A percentile compares a stretch with the other conserved stretches of the same genome.
Evolutionary conservation across 1,284 basidiomycete genomes (phyloP).

Genomic region (Boletus semigastroideus): DNA sequence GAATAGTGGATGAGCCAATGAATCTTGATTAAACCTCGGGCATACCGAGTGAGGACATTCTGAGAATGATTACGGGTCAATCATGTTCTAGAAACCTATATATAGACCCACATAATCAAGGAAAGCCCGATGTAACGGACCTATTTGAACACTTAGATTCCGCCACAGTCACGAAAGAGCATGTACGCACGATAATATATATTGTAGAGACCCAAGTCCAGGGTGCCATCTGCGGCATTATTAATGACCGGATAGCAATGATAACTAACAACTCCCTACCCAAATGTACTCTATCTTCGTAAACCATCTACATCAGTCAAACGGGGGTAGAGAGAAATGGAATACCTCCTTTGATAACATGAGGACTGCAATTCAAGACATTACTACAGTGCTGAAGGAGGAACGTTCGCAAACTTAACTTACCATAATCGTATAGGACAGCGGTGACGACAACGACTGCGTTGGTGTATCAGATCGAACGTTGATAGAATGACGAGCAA

Average conservation of each 20-base stretch:
- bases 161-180: too few relatives aligned
- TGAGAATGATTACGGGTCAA: not conserved
- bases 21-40: too few relatives aligned
- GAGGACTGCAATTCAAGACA: not conserved
- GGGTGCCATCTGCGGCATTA: not conserved
- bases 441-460: not conserved
- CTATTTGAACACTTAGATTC: not conserved
- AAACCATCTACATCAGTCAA: not conserved
- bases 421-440: constrained; percentile 2
- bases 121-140: constrained; percentile 7
- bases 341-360: constrained; percentile 5
- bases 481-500: too few relatives aligned
- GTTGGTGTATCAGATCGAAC: not conserved
- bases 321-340: not conserved
- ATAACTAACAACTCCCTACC: not conserved
- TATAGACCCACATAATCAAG: not conserved
- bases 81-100: not conserved
- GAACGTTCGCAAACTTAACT: not conserved
- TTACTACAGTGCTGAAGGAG: not conserved
- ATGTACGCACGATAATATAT: constrained; percentile 8
- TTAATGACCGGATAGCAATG: not conserved
- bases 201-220: constrained; percentile 10
- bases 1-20: not conserved
- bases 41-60: not conserved
- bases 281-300: constrained; percentile 13